Evolutionary conservation across 23 red algal genomes (phyloP).

Genomic region (Pyropia yezoensis): DNA sequence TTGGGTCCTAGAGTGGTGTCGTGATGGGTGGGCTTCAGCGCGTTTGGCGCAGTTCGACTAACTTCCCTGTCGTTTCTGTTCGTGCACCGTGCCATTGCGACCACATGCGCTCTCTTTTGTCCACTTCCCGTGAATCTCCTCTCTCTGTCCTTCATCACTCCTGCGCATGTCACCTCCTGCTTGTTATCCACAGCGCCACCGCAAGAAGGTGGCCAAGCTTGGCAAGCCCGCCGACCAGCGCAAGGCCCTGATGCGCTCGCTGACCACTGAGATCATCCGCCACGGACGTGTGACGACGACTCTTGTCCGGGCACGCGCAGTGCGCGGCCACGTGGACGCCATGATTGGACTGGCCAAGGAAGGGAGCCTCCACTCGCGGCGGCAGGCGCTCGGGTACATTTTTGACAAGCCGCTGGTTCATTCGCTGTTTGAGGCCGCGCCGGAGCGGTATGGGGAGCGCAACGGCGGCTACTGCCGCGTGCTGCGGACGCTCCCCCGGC

Average conservation of each 20-base stretch:
- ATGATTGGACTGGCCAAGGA: conserved; percentile 92
- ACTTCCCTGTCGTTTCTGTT: too few species aligned
- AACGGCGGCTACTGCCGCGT: conserved; percentile 95
- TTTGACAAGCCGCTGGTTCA: conserved; percentile 96
- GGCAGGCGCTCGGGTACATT: conserved; percentile 94
- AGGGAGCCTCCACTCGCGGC: conserved; percentile 66
- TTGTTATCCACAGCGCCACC: conserved; percentile 38
- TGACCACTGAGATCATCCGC: conserved; percentile 95
- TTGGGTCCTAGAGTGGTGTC: too few species aligned
- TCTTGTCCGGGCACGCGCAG: conserved; percentile 65
- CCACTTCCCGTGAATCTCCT: background rate
- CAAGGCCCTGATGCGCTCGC: conserved; percentile 89
- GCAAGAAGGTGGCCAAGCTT: conserved; percentile 68
- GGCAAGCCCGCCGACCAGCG: conserved; percentile 95
- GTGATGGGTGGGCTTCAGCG: too few species aligned
- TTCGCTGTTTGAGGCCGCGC: conserved; percentile 85
- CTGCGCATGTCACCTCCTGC: background rate
- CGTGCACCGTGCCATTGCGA: too few species aligned
- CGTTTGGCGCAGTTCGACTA: too few species aligned
- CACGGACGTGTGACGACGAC: conserved; percentile 90
- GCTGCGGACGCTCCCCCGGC: conserved; percentile 66
- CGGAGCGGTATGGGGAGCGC: conserved; percentile 80
- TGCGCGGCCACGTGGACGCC: conserved; percentile 69
- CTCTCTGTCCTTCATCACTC: background rate
- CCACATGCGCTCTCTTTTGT: too few species aligned